Conservation (phyloP, 768 basidiomycete genomes). For the Pulveroboletus frians region DNA sequence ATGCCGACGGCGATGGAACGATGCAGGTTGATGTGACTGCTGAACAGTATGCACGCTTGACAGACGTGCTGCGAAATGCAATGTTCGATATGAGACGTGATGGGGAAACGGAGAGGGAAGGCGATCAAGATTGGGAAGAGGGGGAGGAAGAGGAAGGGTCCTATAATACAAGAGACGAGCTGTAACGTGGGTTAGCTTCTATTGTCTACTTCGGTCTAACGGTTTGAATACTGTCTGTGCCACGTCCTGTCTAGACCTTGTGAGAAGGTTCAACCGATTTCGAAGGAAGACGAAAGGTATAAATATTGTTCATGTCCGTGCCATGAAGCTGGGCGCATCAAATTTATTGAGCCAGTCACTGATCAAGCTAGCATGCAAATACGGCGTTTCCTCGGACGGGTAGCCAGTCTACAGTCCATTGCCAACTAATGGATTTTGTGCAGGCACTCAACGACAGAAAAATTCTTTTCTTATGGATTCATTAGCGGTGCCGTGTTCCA, state of each 20-base stretch:
- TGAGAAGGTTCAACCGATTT: constrained; percentile 1
- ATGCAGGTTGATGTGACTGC: constrained; percentile 30
- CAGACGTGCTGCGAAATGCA: constrained; percentile 48
- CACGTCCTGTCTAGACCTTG: constrained; percentile 7
- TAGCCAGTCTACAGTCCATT: constrained; percentile 1
- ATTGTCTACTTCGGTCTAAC: constrained; percentile 11
- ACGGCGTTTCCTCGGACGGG: constrained; percentile 4
- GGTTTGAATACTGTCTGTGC: constrained; percentile 13
- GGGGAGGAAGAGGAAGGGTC: constrained; percentile 31
- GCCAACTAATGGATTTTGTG: constrained; percentile 6
- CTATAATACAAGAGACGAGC: constrained; percentile 28
- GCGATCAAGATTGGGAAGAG: constrained; percentile 22
- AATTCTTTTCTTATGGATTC: constrained; percentile 8
- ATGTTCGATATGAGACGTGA: constrained; percentile 46
- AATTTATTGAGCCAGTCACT: constrained; percentile 1
- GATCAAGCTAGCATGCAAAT: constrained; percentile 6
- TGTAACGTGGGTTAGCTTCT: constrained; percentile 26
- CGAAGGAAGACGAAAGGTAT: constrained; percentile 1
- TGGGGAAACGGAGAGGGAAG: constrained; percentile 19
- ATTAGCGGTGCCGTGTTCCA: constrained; percentile 5
- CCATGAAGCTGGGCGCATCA: constrained; percentile 20
- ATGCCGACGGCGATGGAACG: constrained; percentile 19
- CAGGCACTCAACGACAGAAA: constrained; percentile 1
- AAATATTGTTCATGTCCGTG: constrained; percentile 22
- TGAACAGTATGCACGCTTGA: constrained; percentile 40